These are phyloP conservation scores for Endocalyx cinctus DNA, from an alignment of 2,329 filamentous ascomycete species.

Conservation along the genomic window DNA sequence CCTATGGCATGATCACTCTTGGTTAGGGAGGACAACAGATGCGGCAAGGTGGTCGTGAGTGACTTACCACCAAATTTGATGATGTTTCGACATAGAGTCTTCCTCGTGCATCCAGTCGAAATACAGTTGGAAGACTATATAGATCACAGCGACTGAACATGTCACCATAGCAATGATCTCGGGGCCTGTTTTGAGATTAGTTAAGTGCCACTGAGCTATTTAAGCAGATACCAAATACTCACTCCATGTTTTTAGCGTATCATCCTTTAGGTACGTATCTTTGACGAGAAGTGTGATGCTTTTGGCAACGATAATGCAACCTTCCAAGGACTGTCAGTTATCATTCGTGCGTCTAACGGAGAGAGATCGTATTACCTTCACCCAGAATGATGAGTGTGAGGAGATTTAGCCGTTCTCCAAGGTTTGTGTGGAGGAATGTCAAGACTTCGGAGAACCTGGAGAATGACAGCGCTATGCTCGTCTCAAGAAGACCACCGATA, in stretches of 20 bases:
- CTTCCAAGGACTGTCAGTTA: constrained; percentile 1
- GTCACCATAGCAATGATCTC: constrained; percentile 36
- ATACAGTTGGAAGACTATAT: constrained; percentile 42
- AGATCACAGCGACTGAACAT: constrained; percentile 35
- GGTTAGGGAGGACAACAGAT: too few species aligned
- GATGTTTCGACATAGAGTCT: constrained; percentile 50
- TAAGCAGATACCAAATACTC: constrained; percentile 1
- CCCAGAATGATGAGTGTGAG: constrained; percentile 64
- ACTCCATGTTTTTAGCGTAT: constrained; percentile 17
- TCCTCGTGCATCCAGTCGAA: constrained; percentile 61
- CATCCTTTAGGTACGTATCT: constrained; percentile 36
- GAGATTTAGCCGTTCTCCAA: constrained; percentile 60
- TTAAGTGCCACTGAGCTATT: constrained; percentile 7
- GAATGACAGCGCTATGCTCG: constrained; percentile 44
- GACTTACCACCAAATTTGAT: constrained; percentile 49
- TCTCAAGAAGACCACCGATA: constrained; percentile 48
- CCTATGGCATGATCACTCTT: too few species aligned
- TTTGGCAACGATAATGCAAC: constrained; percentile 52
- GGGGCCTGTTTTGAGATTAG: too few species aligned
- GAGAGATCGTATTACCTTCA: constrained; percentile 38
- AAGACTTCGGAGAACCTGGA: constrained; percentile 53
- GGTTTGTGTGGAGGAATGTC: constrained; percentile 58
- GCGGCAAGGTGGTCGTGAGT: too few species aligned
- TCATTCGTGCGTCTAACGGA: background rate
- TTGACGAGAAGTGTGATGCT: constrained; percentile 47